phyloP scores from a whole-genome alignment of 805 yeast species.

The Danielia oregonensis region DNA sequence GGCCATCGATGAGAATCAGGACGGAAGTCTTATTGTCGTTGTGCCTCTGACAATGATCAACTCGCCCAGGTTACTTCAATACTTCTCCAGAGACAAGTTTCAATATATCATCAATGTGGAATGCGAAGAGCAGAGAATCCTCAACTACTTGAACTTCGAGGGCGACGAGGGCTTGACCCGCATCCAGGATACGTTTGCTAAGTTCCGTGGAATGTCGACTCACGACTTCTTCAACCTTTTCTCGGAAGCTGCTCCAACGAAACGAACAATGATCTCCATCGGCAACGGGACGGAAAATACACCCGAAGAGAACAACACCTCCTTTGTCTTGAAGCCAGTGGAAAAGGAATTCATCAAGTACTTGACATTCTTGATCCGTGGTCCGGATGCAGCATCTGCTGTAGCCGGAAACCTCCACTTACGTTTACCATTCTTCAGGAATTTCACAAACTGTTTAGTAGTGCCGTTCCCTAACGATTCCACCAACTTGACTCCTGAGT shows the following conservation, averaged over 20 bases:
- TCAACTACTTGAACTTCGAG: slow-evolving; percentile 8
- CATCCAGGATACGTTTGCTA: slow-evolving; percentile 5
- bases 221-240: slow-evolving; percentile 13
- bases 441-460: slow-evolving; percentile 9
- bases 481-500: neutral
- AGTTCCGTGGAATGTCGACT: slow-evolving; percentile 8
- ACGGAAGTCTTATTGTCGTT: slow-evolving; percentile 6
- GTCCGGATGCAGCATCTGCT: slow-evolving; percentile 8
- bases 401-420: slow-evolving; percentile 7
- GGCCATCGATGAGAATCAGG: neutral
- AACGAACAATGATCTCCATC: neutral
- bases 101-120: slow-evolving; percentile 12
- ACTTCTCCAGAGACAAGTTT: slow-evolving; percentile 3
- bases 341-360: slow-evolving; percentile 10
- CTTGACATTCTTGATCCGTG: slow-evolving; percentile 9
- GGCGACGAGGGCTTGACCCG: slow-evolving; percentile 9
- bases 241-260: slow-evolving; percentile 3
- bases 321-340: slow-evolving; percentile 7
- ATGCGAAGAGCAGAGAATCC: slow-evolving; percentile 13
- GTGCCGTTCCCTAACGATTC: slow-evolving; percentile 4
- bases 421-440: slow-evolving; percentile 1
- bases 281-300: neutral
- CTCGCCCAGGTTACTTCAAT: slow-evolving; percentile 6
- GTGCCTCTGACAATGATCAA: slow-evolving; percentile 12
- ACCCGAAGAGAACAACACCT: neutral